These are phyloP conservation scores for Gynostemma pentaphyllum DNA, from an alignment of 306 rosid species.

Conservation along the genomic window DNA sequence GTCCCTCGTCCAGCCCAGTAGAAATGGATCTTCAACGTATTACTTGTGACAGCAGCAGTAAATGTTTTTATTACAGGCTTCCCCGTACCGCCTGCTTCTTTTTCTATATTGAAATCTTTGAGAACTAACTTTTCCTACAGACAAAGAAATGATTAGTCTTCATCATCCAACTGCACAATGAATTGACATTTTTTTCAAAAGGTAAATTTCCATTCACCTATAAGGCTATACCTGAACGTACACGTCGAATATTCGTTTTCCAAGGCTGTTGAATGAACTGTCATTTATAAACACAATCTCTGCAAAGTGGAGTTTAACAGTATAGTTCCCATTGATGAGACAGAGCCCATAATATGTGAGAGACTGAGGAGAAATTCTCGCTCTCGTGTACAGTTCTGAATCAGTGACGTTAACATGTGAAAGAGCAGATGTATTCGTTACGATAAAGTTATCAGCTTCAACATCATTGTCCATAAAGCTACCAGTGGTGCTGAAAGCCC, in stretches of 20 bases:
- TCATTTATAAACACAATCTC: slow-evolving; percentile 61
- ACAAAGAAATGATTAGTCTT: slow-evolving; percentile 17
- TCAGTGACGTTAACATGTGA: slow-evolving; percentile 22
- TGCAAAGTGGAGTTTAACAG: slow-evolving; percentile 80
- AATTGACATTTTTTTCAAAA: background rate
- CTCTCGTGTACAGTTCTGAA: slow-evolving; percentile 54
- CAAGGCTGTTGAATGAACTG: slow-evolving; percentile 47
- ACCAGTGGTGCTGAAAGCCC: slow-evolving; percentile 96
- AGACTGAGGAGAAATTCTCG: slow-evolving; percentile 74
- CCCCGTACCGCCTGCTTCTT: slow-evolving; percentile 68
- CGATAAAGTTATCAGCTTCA: slow-evolving; percentile 50
- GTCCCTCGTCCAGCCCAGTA: slow-evolving; percentile 98
- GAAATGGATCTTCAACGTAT: slow-evolving; percentile 70
- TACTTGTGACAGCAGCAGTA: slow-evolving; percentile 34
- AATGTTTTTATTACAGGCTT: slow-evolving; percentile 45
- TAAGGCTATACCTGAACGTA: slow-evolving; percentile 91
- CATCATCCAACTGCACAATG: slow-evolving; percentile 13
- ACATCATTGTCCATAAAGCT: slow-evolving; percentile 79
- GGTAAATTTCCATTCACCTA: background rate
- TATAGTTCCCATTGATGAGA: slow-evolving; percentile 64
- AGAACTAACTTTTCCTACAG: slow-evolving; percentile 57
- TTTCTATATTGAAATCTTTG: slow-evolving; percentile 67
- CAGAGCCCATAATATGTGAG: slow-evolving; percentile 90
- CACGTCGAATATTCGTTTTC: slow-evolving; percentile 63
- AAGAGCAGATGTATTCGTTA: slow-evolving; percentile 54